Evolutionary conservation across 2,329 filamentous ascomycete species (phyloP), one percentile per base, ranked within the genome.

Genomic region (Triangularia setosa): DNA sequence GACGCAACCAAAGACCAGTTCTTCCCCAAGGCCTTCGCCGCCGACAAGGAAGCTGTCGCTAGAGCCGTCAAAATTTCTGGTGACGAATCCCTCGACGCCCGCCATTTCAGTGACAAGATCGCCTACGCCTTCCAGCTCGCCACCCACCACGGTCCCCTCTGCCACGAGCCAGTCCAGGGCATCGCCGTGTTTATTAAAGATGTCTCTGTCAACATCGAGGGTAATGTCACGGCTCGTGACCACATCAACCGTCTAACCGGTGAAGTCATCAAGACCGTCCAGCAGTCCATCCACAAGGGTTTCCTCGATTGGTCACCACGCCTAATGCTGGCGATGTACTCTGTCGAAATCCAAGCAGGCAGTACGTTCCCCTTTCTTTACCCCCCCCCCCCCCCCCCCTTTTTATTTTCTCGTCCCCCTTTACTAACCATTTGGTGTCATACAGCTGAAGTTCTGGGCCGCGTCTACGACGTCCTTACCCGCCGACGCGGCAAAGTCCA

Each of bases 401-500:
- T 52, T 28, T 61, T 53, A 25, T 66, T 52, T 28, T 54, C 27
- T 61, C 67, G 68, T 68, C 55, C 53, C n/a, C 16, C 57, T n/a
- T n/a, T n/a, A n/a, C n/a, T n/a, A n/a, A n/a, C n/a, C n/a, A n/a
- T n/a, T n/a, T n/a, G n/a, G n/a, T n/a, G n/a, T n/a, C n/a, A n/a
- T n/a, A 75, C 71, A 87, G 88, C 93, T 72, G 95, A 98, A 77
- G 95, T 98, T 52, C 87, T 99, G 4, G 95, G 95, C 23, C 89
- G 92, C 28, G 95, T 98, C 33, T 99, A 99, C 81, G 92, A 91
- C 70, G 94, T 98, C n/a, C 88, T 99, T n/a, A 97, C 94, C 30
- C 90, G 94, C 1, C 91, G 95, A 4, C 89, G 93, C 33, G 95
- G 95, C 25, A 90, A 89, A 40, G 96, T 99, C 61, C 86, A 96